Evolutionary conservation across 768 basidiomycete species (phyloP), one percentile per base, ranked within the genome.

Genomic region (Mycena polygramma): DNA sequence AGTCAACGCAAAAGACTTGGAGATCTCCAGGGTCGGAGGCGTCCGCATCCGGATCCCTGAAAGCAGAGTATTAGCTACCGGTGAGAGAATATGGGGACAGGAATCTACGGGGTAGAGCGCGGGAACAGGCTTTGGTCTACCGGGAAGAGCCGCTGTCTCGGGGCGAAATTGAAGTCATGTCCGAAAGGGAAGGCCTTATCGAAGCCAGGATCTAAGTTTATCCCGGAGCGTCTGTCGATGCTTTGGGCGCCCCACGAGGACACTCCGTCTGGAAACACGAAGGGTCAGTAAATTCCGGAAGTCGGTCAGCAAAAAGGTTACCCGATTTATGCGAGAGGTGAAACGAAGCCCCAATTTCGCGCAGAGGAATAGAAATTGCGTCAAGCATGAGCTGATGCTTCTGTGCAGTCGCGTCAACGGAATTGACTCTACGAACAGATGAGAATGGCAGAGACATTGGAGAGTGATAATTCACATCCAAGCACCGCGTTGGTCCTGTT

Each of bases 1-100:
- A 69, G n/a, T 63, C 35, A n/a, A 69, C 68, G 55, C 68, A 69
- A 62, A 63, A 63, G 20, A 69, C 37, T 20, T 57, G 57, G 2
- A 69, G 3, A 8, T 36, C 59, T 0, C 37, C 35, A 9, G 9
- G 15, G 24, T 14, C 26, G 11, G 24, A 35, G 1, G 52, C 58
- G 8, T 37, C 52, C 8, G 52, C 37, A 20, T 41, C 51, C 19
- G 26, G 36, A 7, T 64, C 63, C 2, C 54, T 64, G n/a, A 39
- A 35, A 20, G 39, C 39, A 39, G 13, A 39, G 39, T 39, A 39
- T 13, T 39, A 7, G 35, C 41, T 48, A n/a, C n/a, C n/a, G n/a
- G n/a, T 35, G 13, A 3, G 11, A n/a, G 37, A 22, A 39, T n/a
- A 14, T 57, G 45, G 14, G 20, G 57, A 8, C 19, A 37, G n/a